Evolutionary conservation across 495 filamentous ascomycete species (phyloP).

Genomic region (Thermothielavioides terrestris): DNA sequence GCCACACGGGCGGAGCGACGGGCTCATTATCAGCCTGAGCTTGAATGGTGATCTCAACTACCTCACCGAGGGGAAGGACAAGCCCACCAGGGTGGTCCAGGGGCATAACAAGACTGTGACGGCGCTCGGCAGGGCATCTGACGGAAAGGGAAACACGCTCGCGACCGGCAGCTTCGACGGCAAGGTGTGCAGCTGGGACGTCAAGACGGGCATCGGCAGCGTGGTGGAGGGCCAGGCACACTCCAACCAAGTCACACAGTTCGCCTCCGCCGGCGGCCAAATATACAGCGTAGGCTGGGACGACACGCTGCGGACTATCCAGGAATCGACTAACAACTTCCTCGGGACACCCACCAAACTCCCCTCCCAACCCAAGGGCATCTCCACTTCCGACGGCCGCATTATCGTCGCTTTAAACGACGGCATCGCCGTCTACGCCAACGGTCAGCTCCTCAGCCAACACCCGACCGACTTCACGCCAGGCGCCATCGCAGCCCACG

Average conservation of each 20-base stretch:
- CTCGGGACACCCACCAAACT: slow-evolving; percentile 39
- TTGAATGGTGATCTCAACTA: slow-evolving; percentile 89
- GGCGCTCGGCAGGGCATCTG: slow-evolving; percentile 48
- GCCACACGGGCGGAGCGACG: slow-evolving; percentile 75
- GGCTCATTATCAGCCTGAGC: slow-evolving; percentile 79
- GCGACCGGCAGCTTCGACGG: slow-evolving; percentile 92
- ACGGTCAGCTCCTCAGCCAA: slow-evolving; percentile 45
- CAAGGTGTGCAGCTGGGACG: slow-evolving; percentile 72
- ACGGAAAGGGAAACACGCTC: slow-evolving; percentile 48
- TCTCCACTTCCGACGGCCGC: slow-evolving; percentile 33
- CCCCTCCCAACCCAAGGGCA: slow-evolving; percentile 43
- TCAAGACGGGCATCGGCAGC: slow-evolving; percentile 54
- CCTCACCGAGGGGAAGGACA: slow-evolving; percentile 57
- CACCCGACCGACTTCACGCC: slow-evolving; percentile 47
- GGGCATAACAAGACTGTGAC: slow-evolving; percentile 96
- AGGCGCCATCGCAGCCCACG: slow-evolving; percentile 59
- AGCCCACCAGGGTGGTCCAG: slow-evolving; percentile 63
- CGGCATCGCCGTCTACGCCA: slow-evolving; percentile 55
- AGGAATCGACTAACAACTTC: slow-evolving; percentile 46
- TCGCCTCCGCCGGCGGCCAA: slow-evolving; percentile 50
- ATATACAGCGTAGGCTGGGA: slow-evolving; percentile 92
- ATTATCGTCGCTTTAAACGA: slow-evolving; percentile 58
- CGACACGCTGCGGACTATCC: slow-evolving; percentile 77
- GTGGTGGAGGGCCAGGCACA: slow-evolving; percentile 70
- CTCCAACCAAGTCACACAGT: slow-evolving; percentile 71